Base-by-base conservation (phyloP, 2,329 filamentous ascomycete genomes). In the Fusarium sulawesiense region DNA sequence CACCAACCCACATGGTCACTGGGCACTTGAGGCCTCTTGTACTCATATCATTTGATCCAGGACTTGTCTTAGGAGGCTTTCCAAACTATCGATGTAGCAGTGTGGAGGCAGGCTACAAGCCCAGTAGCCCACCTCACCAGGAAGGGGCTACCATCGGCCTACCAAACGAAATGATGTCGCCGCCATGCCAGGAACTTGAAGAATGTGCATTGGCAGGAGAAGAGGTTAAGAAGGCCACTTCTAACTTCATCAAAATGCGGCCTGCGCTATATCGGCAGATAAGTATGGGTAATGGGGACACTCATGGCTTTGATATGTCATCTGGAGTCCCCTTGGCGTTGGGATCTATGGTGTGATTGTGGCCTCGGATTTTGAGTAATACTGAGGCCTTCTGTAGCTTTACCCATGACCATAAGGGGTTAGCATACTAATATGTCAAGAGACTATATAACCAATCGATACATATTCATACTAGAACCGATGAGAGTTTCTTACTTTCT, bases 11-110 rank as follows among this genome's bases (percentile, higher is more conserved):
- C 30, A 61, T 64, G 42, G 49, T 40, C 6, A 40, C 54, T 14
- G 64, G 59, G 5, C 50, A 66, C 40, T 50, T 62, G 47, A 73
- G 67, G 51, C 66, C 70, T 16, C 34, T 78, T 29, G 46, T 76
- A 5, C 62, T 78, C 48, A 48, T 78, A 27, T 78, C 76, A 1
- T 79, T 79, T 54, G 77, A 79, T n/a, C 73, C 77, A 3, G 68
- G 58, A 9, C 60, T 78, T 23, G 60, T 66, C 29, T 58, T 78
- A 14, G 59, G 64, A 12, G 66, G 70, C 16, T 60, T 73, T 29
- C 63, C 64, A 14, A 72, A 61, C 20, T 62, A 68, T 37, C 32
- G 27, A 34, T 30, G 50, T 29, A 14, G 42, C 6, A 29, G 11
- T 21, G 34, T 29, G 50, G 42, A 40, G 20, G 14, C 42, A 30